phyloP scores from a whole-genome alignment of 495 filamentous ascomycete species.

The Talaromyces borbonicus region DNA sequence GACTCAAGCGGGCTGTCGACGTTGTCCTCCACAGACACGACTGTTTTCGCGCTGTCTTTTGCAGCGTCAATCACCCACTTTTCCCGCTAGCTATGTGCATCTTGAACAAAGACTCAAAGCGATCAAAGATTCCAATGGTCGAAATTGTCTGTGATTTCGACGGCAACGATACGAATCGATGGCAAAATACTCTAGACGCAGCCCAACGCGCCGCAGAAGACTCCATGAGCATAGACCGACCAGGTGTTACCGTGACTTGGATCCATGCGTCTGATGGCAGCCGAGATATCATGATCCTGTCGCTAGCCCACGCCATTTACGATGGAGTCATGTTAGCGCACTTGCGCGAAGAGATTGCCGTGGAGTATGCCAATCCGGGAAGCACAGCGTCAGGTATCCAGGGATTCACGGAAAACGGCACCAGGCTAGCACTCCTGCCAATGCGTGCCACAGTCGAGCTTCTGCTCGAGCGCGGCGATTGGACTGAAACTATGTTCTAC shows the following conservation, averaged over 20 bases:
- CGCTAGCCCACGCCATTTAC: slow-evolving; percentile 4
- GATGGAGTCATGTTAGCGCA: slow-evolving; percentile 2
- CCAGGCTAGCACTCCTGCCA: neutral
- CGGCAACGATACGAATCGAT: neutral
- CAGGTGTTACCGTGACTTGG: slow-evolving; percentile 1
- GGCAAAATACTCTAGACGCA: neutral
- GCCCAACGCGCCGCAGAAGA: neutral
- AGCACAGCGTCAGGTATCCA: neutral
- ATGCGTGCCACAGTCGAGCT: neutral
- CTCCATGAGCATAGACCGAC: slow-evolving; percentile 1
- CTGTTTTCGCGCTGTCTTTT: neutral
- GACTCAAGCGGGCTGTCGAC: neutral
- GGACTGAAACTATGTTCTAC: neutral
- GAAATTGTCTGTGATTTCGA: neutral
- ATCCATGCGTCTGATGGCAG: neutral
- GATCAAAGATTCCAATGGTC: neutral
- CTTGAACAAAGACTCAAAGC: neutral
- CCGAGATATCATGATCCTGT: slow-evolving; percentile 1
- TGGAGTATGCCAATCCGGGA: neutral
- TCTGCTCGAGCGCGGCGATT: neutral
- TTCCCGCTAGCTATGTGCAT: neutral
- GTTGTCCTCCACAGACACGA: slow-evolving; percentile 1
- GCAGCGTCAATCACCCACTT: neutral
- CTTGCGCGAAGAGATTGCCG: neutral
- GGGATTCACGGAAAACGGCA: neutral